Evolutionary conservation across 805 yeast genomes (phyloP), one percentile per base, ranked within the genome.

Genomic region (Spathaspora girioi): DNA sequence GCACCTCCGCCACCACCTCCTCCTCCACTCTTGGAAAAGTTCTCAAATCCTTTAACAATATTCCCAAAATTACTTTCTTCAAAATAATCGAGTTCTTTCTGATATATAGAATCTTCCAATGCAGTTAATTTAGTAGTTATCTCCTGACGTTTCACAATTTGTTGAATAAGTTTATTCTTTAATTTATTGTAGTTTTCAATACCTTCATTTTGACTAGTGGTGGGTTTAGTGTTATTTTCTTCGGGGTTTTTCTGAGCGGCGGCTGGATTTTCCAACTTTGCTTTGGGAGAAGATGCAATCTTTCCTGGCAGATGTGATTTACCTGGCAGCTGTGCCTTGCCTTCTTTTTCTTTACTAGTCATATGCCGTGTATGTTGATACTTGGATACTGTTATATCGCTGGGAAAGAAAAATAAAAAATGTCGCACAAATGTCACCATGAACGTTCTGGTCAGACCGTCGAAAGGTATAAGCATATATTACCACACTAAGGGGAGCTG

Each of bases 1-100:
- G 40, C 5, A 19, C 46, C 35, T 11, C 49, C 47, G 20, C 47
- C 47, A 17, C 46, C 40, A 19, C 44, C 26, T 12, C 49, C 45
- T 2, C 70, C 66, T 29, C 65, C 54, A 19, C 59, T 56, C 57
- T 86, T 87, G 46, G 85, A 76, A 61, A 88, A 87, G 59, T 82
- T 86, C 46, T 92, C 97, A 60, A 91, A 92, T 1, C 98, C 98
- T 56, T 87, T 86, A n/a, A 90, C 87, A 26, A 93, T 86, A 65
- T 89, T 92, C 0, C 97, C 92, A 50, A 80, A 80, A 27, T 76
- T 67, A 52, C 89, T 82, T 48, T 87, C 91, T 27, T 86, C 81
- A 45, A 92, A 80, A 63, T 92, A 92, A 12, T 81, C 80, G 9
- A 86, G 83, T 63, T 92, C 98, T 56, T 82, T 82, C 46, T 83